Evolutionary conservation across 148 eudicot species (phyloP), one percentile per base, ranked within the genome.

Genomic region (Dysphania ambrosioides): DNA sequence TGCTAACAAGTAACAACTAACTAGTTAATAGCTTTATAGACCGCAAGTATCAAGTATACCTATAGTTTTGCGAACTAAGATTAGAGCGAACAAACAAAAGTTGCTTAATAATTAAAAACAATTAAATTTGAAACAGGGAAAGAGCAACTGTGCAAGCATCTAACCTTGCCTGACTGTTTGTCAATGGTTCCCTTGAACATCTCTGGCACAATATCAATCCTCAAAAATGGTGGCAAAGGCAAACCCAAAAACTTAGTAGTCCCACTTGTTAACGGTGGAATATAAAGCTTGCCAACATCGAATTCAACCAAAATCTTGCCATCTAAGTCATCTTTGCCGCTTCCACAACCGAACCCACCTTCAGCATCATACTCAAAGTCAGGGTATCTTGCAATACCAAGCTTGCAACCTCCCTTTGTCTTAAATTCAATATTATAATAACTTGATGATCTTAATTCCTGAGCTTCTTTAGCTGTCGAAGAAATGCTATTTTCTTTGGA

Each of bases 231-330:
- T 6, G 97, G 98, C 78, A 95, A 81, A 0, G 96, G 97, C 79
- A 92, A 71, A 24, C 97, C 98, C 83, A 92, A 82, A 84, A 95
- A 90, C 83, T 81, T 88, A 10, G 98, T 87, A 1, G 98, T 90
- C 47, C 76, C 67, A 73, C 87, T 81, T 19, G 85, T 85, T 79
- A 95, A 66, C n/a, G 98, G 86, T 5, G 98, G 98, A 71, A 95
- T 87, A 67, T 87, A 92, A 34, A 95, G 88, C 64, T 75, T 72
- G 55, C 68, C 57, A n/a, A 83, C 65, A 79, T 92, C 86, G 72
- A 95, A 95, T 23, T 59, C 71, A 35, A 87, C 90, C 59, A 70
- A 79, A 34, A 87, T 26, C 27, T 77, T 84, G 8, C 73, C 90
- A 66, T 77, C 72, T 6, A 11, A 15, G 26, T 82, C 85, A 11